phyloP scores from a whole-genome alignment of 2,329 filamentous ascomycete species.

The Lasiodiplodia sp. region DNA sequence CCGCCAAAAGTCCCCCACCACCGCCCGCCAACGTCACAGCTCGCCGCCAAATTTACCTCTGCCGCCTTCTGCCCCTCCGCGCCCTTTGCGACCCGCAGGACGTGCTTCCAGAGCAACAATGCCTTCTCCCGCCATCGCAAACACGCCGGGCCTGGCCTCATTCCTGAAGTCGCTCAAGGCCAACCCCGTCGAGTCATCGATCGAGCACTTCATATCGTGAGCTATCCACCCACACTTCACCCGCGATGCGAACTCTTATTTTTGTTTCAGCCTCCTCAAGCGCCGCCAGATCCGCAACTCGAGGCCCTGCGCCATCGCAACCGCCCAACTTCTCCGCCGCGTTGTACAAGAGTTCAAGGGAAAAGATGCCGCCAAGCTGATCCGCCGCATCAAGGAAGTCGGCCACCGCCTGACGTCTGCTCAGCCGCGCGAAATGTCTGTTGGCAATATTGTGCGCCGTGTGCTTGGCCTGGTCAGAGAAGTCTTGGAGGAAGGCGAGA shows the following conservation, averaged over 20 bases:
- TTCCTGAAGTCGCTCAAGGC: slow-evolving; percentile 82
- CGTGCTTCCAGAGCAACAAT: slow-evolving; percentile 50
- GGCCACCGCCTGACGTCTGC: slow-evolving; percentile 81
- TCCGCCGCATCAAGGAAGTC: slow-evolving; percentile 79
- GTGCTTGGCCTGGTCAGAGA: slow-evolving; percentile 91
- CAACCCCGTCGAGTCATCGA: slow-evolving; percentile 78
- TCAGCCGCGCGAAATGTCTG: slow-evolving; percentile 87
- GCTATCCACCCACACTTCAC: slow-evolving; percentile 42
- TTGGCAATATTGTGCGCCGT: slow-evolving; percentile 92
- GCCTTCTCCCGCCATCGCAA: slow-evolving; percentile 63
- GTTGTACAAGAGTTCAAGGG: slow-evolving; percentile 85
- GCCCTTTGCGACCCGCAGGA: not conserved
- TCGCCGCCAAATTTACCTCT: slow-evolving; percentile 3
- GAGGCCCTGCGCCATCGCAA: slow-evolving; percentile 88
- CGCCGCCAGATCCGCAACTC: slow-evolving; percentile 88
- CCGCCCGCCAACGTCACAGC: slow-evolving; percentile 18
- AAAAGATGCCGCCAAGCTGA: slow-evolving; percentile 77
- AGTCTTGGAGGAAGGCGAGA: slow-evolving; percentile 83
- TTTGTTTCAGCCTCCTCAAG: slow-evolving; percentile 72
- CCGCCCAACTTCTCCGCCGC: slow-evolving; percentile 84
- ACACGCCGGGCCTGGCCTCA: slow-evolving; percentile 77
- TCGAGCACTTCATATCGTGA: slow-evolving; percentile 84
- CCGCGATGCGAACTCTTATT: slow-evolving; percentile 20
- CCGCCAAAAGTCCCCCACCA: slow-evolving; percentile 20
- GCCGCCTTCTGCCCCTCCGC: not conserved